A percentile compares a stretch with the other conserved stretches of the same genome.
phyloP scores from a whole-genome alignment of 306 rosid genomes.

The Glycyrrhiza uralensis region DNA sequence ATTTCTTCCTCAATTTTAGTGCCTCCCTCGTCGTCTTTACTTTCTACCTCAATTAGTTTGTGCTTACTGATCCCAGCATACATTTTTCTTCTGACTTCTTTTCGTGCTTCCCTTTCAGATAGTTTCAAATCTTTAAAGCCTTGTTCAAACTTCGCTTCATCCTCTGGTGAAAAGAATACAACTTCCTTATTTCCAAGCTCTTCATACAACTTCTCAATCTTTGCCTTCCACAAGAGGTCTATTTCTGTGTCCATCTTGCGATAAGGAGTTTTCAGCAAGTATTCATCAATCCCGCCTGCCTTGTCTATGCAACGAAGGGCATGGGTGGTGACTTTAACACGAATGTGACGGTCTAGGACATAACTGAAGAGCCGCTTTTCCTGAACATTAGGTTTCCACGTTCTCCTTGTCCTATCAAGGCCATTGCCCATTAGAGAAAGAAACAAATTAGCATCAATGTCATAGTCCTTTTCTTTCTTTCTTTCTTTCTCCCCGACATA shows the following conservation, averaged over 20 bases:
- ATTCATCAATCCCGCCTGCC: conserved; percentile 88
- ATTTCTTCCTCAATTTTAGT: conserved; percentile 9
- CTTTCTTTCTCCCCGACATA: neutral
- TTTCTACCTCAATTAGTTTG: conserved; percentile 40
- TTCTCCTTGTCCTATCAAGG: conserved; percentile 67
- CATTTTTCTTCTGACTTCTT: conserved; percentile 58
- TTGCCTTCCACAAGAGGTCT: conserved; percentile 88
- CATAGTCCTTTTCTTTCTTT: neutral
- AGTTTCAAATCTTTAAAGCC: conserved; percentile 63
- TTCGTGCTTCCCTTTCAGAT: conserved; percentile 54
- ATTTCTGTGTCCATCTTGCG: conserved; percentile 86
- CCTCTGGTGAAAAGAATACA: conserved; percentile 68
- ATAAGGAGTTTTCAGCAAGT: conserved; percentile 86
- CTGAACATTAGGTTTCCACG: conserved; percentile 95
- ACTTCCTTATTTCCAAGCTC: conserved; percentile 70
- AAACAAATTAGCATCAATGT: conserved; percentile 22
- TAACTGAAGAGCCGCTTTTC: conserved; percentile 90
- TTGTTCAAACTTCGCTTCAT: conserved; percentile 62
- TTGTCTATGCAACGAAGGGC: conserved; percentile 87
- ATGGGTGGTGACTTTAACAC: conserved; percentile 80
- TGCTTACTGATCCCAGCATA: conserved; percentile 40
- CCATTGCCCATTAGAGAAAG: conserved; percentile 26
- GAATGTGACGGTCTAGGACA: conserved; percentile 68
- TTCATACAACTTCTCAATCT: conserved; percentile 72
- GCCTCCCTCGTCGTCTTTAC: conserved; percentile 18